These are phyloP conservation scores for Akanthomyces dipterigenus DNA, from an alignment of 2,329 filamentous ascomycete species.

Conservation along the genomic window DNA sequence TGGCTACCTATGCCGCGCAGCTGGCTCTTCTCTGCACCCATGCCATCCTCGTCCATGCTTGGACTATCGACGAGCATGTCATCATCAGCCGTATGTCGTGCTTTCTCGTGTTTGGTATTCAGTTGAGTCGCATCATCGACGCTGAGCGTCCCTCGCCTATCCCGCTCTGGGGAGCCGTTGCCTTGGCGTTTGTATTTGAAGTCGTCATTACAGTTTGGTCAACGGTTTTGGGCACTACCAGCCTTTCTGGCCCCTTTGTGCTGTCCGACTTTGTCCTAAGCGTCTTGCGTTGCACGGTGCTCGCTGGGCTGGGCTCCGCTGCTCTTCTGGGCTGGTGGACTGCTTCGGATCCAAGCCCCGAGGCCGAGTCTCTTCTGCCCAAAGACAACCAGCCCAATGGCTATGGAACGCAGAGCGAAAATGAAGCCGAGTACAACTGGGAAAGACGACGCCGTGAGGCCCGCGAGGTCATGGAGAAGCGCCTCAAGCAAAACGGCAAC, in stretches of 20 bases:
- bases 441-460: slow-evolving; percentile 45
- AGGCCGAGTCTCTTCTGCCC: slow-evolving; percentile 10
- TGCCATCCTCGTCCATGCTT: slow-evolving; percentile 28
- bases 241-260: slow-evolving; percentile 13
- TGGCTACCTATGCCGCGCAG: slow-evolving; percentile 43
- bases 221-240: neutral
- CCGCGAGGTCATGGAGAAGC: slow-evolving; percentile 56
- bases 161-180: slow-evolving; percentile 57
- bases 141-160: slow-evolving; percentile 49
- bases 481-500: slow-evolving; percentile 65
- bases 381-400: slow-evolving; percentile 2
- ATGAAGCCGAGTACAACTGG: slow-evolving; percentile 46
- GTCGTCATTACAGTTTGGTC: slow-evolving; percentile 27
- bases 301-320: neutral
- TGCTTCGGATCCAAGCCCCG: neutral
- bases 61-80: slow-evolving; percentile 39
- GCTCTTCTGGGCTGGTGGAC: neutral
- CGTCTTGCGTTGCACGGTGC: slow-evolving; percentile 12
- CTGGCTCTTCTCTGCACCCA: slow-evolving; percentile 32
- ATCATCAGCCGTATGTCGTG: slow-evolving; percentile 55
- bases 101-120: slow-evolving; percentile 56
- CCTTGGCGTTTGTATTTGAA: slow-evolving; percentile 52
- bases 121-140: slow-evolving; percentile 49
- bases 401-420: slow-evolving; percentile 28
- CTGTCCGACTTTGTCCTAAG: slow-evolving; percentile 19